These are phyloP conservation scores for Candida chauliodis DNA, from an alignment of 805 yeast genomes.

Conservation along the genomic window DNA sequence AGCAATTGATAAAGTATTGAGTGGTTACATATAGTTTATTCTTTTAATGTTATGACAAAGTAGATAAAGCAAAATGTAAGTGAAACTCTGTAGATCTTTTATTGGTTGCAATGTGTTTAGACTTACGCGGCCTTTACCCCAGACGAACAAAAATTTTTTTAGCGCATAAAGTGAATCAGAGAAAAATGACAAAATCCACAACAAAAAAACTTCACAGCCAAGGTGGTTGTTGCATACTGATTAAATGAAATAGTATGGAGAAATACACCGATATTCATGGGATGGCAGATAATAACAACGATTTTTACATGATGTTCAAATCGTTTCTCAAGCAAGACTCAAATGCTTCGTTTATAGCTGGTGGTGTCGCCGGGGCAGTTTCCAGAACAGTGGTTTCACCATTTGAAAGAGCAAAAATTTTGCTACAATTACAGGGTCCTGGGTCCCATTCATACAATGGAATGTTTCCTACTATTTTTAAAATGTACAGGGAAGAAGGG, in stretches of 20 bases:
- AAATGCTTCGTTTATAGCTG: slow-evolving; percentile 62
- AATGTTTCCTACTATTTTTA: slow-evolving; percentile 65
- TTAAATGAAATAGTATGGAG: neutral
- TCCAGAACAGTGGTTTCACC: slow-evolving; percentile 94
- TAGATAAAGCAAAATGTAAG: no score
- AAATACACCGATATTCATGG: neutral
- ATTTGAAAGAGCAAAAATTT: slow-evolving; percentile 87
- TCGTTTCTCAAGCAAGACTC: slow-evolving; percentile 42
- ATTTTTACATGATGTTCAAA: slow-evolving; percentile 13
- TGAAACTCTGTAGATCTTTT: no score
- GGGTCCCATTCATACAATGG: slow-evolving; percentile 58
- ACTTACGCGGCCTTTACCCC: neutral
- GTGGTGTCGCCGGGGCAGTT: slow-evolving; percentile 75
- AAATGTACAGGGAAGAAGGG: slow-evolving; percentile 91
- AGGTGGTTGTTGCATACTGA: slow-evolving; percentile 1
- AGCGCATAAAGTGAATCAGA: neutral
- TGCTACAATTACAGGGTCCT: slow-evolving; percentile 82
- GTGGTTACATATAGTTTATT: slow-evolving; percentile 22
- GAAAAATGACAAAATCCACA: neutral
- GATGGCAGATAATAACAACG: neutral
- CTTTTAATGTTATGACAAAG: neutral
- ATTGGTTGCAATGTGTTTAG: no score
- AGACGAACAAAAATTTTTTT: neutral
- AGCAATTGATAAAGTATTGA: slow-evolving; percentile 36
- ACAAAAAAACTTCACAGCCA: slow-evolving; percentile 1